Percentiles rank a stretch among this genome's conserved stretches.
These are phyloP conservation scores for Debaryomyces fabryi DNA, from an alignment of 1,139 yeast genomes.

Conservation along the genomic window DNA sequence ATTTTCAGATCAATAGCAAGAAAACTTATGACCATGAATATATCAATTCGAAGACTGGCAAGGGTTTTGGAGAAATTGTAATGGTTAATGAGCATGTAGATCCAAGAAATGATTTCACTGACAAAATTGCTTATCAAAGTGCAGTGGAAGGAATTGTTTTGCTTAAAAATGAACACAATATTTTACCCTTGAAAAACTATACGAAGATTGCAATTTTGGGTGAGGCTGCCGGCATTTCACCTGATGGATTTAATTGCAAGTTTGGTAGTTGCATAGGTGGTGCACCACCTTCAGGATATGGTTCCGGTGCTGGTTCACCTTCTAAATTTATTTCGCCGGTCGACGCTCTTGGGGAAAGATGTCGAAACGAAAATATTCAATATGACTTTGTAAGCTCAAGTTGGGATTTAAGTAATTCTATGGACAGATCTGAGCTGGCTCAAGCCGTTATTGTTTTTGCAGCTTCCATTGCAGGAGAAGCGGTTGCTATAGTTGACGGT, in stretches of 20 bases:
- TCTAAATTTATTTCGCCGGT: not conserved
- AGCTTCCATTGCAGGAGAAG: slow-evolving; percentile 51
- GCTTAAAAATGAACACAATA: slow-evolving; percentile 15
- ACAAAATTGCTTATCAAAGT: slow-evolving; percentile 26
- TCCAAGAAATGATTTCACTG: slow-evolving; percentile 29
- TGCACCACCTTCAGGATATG: slow-evolving; percentile 7
- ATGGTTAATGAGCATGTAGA: slow-evolving; percentile 17
- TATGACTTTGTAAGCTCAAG: slow-evolving; percentile 4
- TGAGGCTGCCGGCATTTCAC: not conserved
- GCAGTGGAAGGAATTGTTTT: slow-evolving; percentile 20
- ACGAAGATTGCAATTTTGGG: slow-evolving; percentile 6
- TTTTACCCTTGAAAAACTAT: slow-evolving; percentile 16
- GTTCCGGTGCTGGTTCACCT: slow-evolving; percentile 8
- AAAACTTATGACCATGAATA: not conserved
- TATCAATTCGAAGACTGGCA: not conserved
- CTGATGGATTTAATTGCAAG: not conserved
- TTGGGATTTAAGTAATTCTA: not conserved
- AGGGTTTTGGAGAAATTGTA: not conserved
- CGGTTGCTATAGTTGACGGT: slow-evolving; percentile 51
- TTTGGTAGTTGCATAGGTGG: slow-evolving; percentile 1
- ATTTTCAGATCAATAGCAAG: not conserved
- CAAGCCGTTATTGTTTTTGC: slow-evolving; percentile 49
- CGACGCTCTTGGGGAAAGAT: not conserved
- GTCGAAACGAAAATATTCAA: slow-evolving; percentile 4
- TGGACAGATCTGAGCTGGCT: slow-evolving; percentile 15